Conservation (phyloP, 2,329 filamentous ascomycete species). For the Botrytis cinerea region DNA sequence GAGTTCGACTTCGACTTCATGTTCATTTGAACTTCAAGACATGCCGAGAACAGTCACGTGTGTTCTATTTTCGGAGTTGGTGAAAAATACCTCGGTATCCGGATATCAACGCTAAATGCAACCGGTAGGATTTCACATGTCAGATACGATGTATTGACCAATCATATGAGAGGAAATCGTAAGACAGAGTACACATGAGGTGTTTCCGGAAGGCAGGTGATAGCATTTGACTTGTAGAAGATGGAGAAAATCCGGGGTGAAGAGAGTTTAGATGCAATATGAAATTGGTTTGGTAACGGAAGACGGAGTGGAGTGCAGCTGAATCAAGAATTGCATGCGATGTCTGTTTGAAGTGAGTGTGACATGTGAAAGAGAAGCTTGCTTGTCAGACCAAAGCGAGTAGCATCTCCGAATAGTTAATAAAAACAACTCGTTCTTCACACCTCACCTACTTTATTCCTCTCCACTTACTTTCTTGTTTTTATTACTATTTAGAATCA, state of each 20-base stretch:
- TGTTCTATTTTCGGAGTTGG: neutral
- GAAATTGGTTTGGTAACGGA: conserved; percentile 5
- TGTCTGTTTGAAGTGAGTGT: conserved; percentile 7
- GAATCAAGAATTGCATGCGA: conserved; percentile 1
- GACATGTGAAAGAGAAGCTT: conserved; percentile 23
- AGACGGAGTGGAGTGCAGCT: neutral
- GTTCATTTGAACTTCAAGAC: neutral
- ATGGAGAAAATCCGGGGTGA: conserved; percentile 24
- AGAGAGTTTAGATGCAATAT: neutral
- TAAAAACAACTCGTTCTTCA: neutral
- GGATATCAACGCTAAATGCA: neutral
- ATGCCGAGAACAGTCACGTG: conserved; percentile 14
- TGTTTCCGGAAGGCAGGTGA: conserved; percentile 14
- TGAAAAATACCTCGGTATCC: conserved; percentile 12
- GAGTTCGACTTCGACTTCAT: too few relatives aligned
- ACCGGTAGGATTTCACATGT: conserved; percentile 16
- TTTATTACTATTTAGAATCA: neutral
- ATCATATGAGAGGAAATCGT: neutral
- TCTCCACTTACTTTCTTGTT: neutral
- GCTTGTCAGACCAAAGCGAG: conserved; percentile 9
- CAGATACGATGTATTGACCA: conserved; percentile 5
- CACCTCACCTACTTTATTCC: neutral
- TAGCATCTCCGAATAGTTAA: neutral
- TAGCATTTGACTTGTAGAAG: neutral
- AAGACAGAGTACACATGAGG: conserved; percentile 11